Evolutionary conservation across 257 asterid species (phyloP), one percentile per base, ranked within the genome.

Genomic region (Rehmannia glutinosa): DNA sequence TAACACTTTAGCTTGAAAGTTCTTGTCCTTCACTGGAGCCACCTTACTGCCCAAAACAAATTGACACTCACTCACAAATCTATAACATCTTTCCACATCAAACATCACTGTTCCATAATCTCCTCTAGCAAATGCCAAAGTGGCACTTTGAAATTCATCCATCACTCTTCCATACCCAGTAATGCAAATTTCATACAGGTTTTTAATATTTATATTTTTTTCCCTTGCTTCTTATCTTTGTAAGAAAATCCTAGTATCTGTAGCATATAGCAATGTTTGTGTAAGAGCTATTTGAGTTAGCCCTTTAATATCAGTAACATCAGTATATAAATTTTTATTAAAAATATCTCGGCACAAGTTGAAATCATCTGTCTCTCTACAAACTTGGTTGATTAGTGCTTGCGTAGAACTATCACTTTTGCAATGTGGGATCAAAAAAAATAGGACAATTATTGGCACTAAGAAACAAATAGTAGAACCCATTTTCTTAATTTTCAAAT

Each of bases 21-120:
- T 63, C 59, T 39, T n/a, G 1, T 2, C 25, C 10, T 35, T 66
- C 67, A 74, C 1, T 0, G 3, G 9, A 10, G 66, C 1, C 11
- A 62, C 27, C 1, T 11, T 62, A 6, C 0, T 16, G 24, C 75
- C 68, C 30, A 74, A 1, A 2, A n/a, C 68, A 12, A 0, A 1
- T 9, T 53, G 38, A n/a, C 75, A 74, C 12, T 54, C 67, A 51
- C 1, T 17, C 23, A 74, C 71, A 36, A 41, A 68, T 15, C 71
- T 74, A 3, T 35, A 55, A 4, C 71, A 68, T 3, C 11, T 43
- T 1, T 13, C 39, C 7, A 39, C 56, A 16, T 61, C 15, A 35
- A 24, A 53, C 24, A 74, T 0, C 79, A 53, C 30, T n/a, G n/a
- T n/a, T 41, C 4, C 4, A 16, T 35, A 47, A 50, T 73, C 78